phyloP scores from a whole-genome alignment of 73 alveolate genomes.

The Paramecium bursaria region DNA sequence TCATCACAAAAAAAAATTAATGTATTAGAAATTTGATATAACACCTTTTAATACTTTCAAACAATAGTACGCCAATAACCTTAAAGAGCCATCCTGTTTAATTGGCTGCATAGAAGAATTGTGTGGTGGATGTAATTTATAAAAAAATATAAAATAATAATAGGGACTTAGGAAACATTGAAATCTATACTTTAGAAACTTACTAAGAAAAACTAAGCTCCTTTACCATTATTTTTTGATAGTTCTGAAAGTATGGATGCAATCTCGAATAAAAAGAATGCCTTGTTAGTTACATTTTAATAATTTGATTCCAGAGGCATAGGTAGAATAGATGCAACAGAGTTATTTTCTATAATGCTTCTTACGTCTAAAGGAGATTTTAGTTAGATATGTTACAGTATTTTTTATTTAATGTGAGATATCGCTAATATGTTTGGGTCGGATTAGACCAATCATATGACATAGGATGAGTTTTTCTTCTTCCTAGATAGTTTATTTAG shows the following conservation, averaged over 20 bases:
- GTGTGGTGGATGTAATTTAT: conserved; percentile 59
- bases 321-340: conserved; percentile 62
- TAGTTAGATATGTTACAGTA: conserved; percentile 52
- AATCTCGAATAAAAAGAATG: conserved; percentile 31
- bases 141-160: not conserved
- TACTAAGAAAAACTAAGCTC: conserved; percentile 56
- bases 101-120: conserved; percentile 29
- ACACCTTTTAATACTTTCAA: conserved; percentile 13
- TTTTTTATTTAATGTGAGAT: not conserved
- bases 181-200: conserved; percentile 32
- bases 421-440: conserved; percentile 55
- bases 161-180: conserved; percentile 55
- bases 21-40: conserved; percentile 45
- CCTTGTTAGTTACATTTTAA: conserved; percentile 20
- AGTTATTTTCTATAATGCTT: conserved; percentile 39
- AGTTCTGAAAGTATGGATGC: conserved; percentile 48
- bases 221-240: conserved; percentile 51
- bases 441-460: conserved; percentile 35
- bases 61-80: conserved; percentile 30
- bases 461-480: conserved; percentile 50
- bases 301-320: conserved; percentile 57
- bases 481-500: conserved; percentile 52
- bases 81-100: conserved; percentile 10
- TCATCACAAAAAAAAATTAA: no score
- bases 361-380: conserved; percentile 45